Percentiles rank a stretch among this genome's conserved stretches.
Conservation (phyloP, 1,284 basidiomycete species). For the Apiotrichum gracile region DNA sequence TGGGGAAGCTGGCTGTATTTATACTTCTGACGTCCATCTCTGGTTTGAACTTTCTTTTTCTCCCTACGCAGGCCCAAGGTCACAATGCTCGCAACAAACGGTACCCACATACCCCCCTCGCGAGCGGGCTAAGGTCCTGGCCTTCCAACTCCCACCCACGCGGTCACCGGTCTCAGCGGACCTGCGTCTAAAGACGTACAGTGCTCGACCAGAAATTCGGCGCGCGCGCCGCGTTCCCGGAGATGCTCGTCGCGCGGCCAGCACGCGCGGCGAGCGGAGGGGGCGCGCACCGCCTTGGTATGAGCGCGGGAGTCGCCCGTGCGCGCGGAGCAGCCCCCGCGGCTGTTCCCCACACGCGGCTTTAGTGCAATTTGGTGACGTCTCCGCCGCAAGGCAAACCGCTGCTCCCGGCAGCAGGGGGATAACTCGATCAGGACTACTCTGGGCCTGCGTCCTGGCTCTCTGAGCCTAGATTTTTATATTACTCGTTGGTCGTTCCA, state of each 20-base stretch:
- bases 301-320: slow-evolving; percentile 35
- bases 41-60: not conserved
- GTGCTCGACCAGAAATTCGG: slow-evolving; percentile 49
- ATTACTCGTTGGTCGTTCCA: too few relatives aligned
- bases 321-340: not conserved
- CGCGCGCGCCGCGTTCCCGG: slow-evolving; percentile 20
- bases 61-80: slow-evolving; percentile 40
- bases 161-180: slow-evolving; percentile 40
- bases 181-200: slow-evolving; percentile 35
- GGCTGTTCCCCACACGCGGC: slow-evolving; percentile 21
- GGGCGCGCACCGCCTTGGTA: slow-evolving; percentile 32
- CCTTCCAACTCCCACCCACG: slow-evolving; percentile 43
- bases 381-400: slow-evolving; percentile 15
- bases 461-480: slow-evolving; percentile 46
- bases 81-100: slow-evolving; percentile 47
- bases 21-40: not conserved
- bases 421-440: slow-evolving; percentile 52
- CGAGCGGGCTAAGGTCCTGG: slow-evolving; percentile 51
- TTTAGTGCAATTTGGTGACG: slow-evolving; percentile 52
- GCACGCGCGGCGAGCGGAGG: not conserved
- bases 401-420: slow-evolving; percentile 4
- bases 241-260: slow-evolving; percentile 21
- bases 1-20: too few relatives aligned
- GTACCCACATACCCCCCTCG: slow-evolving; percentile 16
- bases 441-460: slow-evolving; percentile 47